These are phyloP conservation scores for Protomyces gravidus DNA, from an alignment of 1,139 yeast species.

Conservation along the genomic window DNA sequence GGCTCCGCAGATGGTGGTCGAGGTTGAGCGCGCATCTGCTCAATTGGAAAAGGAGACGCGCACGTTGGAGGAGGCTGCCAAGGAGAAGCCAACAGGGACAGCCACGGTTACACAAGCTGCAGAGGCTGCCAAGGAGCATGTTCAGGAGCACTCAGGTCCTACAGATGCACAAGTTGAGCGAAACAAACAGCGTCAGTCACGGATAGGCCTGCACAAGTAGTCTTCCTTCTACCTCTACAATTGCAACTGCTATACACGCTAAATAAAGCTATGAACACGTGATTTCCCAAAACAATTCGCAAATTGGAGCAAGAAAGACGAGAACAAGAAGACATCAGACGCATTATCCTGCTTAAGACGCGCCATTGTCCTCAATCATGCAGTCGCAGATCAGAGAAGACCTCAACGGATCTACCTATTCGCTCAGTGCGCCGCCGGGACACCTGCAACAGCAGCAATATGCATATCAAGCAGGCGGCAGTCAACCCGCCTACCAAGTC, in stretches of 20 bases:
- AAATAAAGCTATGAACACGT: too few relatives aligned
- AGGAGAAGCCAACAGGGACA: background rate
- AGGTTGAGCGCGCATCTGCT: constrained; percentile 19
- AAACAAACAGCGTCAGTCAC: constrained; percentile 3
- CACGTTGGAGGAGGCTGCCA: background rate
- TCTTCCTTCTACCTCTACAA: too few relatives aligned
- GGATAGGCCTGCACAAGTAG: constrained; percentile 23
- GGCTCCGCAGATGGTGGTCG: constrained; percentile 13
- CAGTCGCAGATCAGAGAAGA: constrained; percentile 25
- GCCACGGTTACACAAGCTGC: background rate
- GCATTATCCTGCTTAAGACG: too few relatives aligned
- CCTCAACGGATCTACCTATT: constrained; percentile 10
- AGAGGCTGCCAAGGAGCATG: constrained; percentile 1
- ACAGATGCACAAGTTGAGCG: background rate
- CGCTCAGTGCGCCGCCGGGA: constrained; percentile 16
- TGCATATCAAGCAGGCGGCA: background rate
- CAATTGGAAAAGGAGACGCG: constrained; percentile 9
- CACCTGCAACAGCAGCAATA: constrained; percentile 8
- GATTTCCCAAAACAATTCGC: too few relatives aligned
- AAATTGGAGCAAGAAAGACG: too few relatives aligned
- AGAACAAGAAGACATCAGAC: too few relatives aligned
- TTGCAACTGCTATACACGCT: too few relatives aligned
- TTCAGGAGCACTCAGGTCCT: background rate
- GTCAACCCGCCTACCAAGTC: constrained; percentile 11
- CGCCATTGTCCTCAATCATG: constrained; percentile 1